phyloP scores from a whole-genome alignment of 805 yeast genomes.

The Zygoascus flipseniorum region DNA sequence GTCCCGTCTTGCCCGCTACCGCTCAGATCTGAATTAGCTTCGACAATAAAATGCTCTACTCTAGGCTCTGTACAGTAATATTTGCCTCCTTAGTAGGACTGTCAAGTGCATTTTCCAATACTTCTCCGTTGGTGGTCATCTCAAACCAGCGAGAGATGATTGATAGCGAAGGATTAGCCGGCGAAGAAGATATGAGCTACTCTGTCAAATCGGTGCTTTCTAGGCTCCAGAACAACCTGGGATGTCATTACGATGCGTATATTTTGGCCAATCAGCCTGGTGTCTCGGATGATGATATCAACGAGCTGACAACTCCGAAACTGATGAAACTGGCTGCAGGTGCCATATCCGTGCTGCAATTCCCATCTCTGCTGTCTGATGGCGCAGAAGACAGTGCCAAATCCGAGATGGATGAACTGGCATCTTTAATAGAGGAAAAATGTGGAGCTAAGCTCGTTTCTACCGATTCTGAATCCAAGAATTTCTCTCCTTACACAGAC shows the following conservation, averaged over 20 bases:
- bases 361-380: not conserved
- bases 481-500: slow-evolving; percentile 51
- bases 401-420: not conserved
- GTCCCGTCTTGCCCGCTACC: not conserved
- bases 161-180: not conserved
- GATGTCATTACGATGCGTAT: slow-evolving; percentile 50
- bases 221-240: not conserved
- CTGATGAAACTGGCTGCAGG: not conserved
- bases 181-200: not conserved
- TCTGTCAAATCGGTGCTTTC: not conserved
- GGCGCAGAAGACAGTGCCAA: not conserved
- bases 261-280: slow-evolving; percentile 50
- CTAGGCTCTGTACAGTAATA: not conserved
- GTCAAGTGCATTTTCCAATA: not conserved
- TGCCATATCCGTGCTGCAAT: not conserved
- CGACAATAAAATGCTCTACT: not conserved
- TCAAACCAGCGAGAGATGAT: not conserved
- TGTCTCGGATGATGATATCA: slow-evolving; percentile 35
- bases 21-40: not conserved
- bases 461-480: slow-evolving; percentile 36
- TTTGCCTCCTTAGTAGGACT: not conserved
- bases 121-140: slow-evolving; percentile 1
- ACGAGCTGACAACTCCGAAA: slow-evolving; percentile 35
- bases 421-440: slow-evolving; percentile 32
- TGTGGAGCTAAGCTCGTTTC: slow-evolving; percentile 45